A percentile compares a stretch with the other conserved stretches of the same genome.
Evolutionary conservation across 345 rosid species (phyloP).

Genomic region (Gossypium bickii): DNA sequence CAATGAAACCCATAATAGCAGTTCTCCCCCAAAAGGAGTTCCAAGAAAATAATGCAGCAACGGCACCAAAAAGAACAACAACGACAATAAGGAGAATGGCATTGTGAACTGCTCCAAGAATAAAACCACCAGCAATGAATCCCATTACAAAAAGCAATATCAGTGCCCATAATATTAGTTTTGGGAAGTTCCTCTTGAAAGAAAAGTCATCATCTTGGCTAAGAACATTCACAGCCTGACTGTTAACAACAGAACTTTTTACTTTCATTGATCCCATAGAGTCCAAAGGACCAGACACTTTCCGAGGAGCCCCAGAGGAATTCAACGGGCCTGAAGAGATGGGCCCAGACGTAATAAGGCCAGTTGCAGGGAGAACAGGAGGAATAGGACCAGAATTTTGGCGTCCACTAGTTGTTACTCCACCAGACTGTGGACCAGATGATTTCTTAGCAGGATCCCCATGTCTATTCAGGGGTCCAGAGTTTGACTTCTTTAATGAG

Average conservation of each 20-base stretch:
- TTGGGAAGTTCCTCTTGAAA: conserved; percentile 68
- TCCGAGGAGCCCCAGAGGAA: conserved; percentile 84
- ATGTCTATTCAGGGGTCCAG: conserved; percentile 87
- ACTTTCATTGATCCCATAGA: conserved; percentile 71
- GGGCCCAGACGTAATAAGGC: conserved; percentile 92
- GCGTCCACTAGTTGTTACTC: conserved; percentile 63
- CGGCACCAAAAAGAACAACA: conserved; percentile 57
- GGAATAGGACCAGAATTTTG: conserved; percentile 92
- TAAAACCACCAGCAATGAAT: conserved; percentile 81
- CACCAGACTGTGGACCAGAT: conserved; percentile 94
- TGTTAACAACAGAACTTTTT: conserved; percentile 53
- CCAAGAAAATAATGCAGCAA: conserved; percentile 75
- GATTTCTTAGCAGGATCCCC: conserved; percentile 89
- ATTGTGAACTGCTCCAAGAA: conserved; percentile 84
- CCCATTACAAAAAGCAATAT: conserved; percentile 72
- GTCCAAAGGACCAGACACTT: conserved; percentile 90
- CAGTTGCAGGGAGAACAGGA: conserved; percentile 84
- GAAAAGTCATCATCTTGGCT: conserved; percentile 67
- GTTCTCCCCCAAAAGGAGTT: conserved; percentile 75
- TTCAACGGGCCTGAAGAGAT: conserved; percentile 77
- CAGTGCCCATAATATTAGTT: conserved; percentile 68
- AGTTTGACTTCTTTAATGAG: conserved; percentile 83
- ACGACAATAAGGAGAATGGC: conserved; percentile 74
- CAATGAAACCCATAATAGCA: conserved; percentile 63
- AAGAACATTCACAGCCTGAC: conserved; percentile 74